phyloP scores from a whole-genome alignment of 805 yeast species.

The Suhomyces sp. region DNA sequence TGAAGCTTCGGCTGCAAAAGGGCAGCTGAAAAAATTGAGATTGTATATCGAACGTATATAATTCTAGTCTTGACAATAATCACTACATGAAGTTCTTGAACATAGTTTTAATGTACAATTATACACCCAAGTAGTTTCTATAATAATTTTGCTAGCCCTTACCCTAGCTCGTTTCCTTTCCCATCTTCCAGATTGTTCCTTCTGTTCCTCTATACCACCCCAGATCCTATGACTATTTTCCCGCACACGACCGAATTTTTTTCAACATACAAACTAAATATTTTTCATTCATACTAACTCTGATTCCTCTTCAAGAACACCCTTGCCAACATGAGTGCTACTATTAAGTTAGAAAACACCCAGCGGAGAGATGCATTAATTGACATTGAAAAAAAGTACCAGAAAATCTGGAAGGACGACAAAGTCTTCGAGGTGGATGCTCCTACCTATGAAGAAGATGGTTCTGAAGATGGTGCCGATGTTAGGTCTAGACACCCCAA shows the following conservation, averaged over 20 bases:
- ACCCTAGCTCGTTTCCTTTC: no score
- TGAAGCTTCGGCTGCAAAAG: no score
- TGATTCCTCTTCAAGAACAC: no score
- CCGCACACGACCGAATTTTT: constrained; percentile 1
- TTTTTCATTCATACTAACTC: not conserved
- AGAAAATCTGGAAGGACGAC: constrained; percentile 82
- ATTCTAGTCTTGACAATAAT: no score
- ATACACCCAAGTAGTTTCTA: no score
- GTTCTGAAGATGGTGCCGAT: constrained; percentile 54
- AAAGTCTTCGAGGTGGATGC: constrained; percentile 86
- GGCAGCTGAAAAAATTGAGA: no score
- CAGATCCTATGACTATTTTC: not conserved
- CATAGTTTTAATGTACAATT: no score
- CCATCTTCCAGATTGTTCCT: no score
- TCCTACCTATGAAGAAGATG: constrained; percentile 66
- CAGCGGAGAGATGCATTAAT: constrained; percentile 92
- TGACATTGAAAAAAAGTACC: constrained; percentile 85
- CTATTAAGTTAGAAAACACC: constrained; percentile 58
- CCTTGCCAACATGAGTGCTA: constrained; percentile 34
- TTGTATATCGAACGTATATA: no score
- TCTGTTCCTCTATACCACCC: no score
- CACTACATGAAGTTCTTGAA: no score
- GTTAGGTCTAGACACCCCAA: constrained; percentile 81
- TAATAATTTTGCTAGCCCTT: no score
- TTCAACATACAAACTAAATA: not conserved